Conservation (phyloP, 1,284 basidiomycete genomes). For the Cryptococcus deneoformans region DNA sequence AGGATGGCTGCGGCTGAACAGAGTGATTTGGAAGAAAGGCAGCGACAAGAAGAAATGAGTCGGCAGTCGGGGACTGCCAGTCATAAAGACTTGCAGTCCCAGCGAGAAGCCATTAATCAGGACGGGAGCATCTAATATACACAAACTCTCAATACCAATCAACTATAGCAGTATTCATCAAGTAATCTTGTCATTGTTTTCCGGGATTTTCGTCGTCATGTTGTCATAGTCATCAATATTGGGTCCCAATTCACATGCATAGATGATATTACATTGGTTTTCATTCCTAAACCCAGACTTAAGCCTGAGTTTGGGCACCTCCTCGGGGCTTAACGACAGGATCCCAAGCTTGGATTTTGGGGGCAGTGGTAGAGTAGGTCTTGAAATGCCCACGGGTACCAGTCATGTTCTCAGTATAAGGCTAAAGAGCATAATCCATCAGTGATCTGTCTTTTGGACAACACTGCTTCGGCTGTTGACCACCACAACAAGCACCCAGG, state of each 20-base stretch:
- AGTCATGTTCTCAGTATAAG: slow-evolving; percentile 80
- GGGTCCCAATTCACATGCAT: too few species aligned
- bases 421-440: slow-evolving; percentile 50
- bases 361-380: slow-evolving; percentile 77
- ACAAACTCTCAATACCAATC: too few species aligned
- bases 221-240: too few species aligned
- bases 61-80: neutral
- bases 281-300: neutral
- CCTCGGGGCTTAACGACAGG: slow-evolving; percentile 59
- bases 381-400: slow-evolving; percentile 86
- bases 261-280: too few species aligned
- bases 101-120: neutral
- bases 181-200: too few species aligned
- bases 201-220: too few species aligned
- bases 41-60: neutral
- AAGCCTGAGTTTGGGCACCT: neutral
- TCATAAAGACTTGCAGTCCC: too few species aligned
- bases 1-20: slow-evolving; percentile 19
- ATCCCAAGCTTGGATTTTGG: slow-evolving; percentile 80
- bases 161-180: neutral
- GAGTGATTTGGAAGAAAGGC: slow-evolving; percentile 14
- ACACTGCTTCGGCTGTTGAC: neutral
- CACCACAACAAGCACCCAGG: neutral
- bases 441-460: neutral
- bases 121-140: neutral